A percentile compares a stretch with the other conserved stretches of the same genome.
Conservation (phyloP, 495 filamentous ascomycete species). For the Penicillium cataractarum region DNA sequence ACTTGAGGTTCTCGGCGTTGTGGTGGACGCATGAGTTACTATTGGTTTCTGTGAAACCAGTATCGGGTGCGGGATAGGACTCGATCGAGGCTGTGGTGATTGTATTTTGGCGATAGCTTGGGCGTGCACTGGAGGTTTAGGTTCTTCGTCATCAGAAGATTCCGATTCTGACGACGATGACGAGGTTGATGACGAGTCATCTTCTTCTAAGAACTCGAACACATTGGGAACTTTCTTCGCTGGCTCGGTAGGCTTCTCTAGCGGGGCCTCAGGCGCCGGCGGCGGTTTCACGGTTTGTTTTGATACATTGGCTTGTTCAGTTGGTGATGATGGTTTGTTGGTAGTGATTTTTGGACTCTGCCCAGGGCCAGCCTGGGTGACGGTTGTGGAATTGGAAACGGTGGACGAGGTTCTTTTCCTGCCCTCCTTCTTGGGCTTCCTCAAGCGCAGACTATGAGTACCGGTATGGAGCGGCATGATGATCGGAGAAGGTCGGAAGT, state of each 20-base stretch:
- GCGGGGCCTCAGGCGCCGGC: slow-evolving; percentile 12
- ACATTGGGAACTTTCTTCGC: slow-evolving; percentile 40
- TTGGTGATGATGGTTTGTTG: slow-evolving; percentile 15
- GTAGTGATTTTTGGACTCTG: slow-evolving; percentile 23
- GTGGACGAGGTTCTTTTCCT: slow-evolving; percentile 35
- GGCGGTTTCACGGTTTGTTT: slow-evolving; percentile 23
- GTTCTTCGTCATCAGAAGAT: slow-evolving; percentile 17
- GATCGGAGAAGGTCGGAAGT: slow-evolving; percentile 21
- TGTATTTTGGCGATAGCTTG: slow-evolving; percentile 27
- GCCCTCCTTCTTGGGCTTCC: slow-evolving; percentile 39
- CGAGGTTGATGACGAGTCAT: slow-evolving; percentile 15
- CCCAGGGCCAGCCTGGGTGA: slow-evolving; percentile 27
- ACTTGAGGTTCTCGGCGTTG: slow-evolving; percentile 17
- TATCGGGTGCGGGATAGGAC: slow-evolving; percentile 20
- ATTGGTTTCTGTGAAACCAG: slow-evolving; percentile 20
- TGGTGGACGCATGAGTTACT: neutral
- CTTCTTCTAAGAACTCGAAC: slow-evolving; percentile 46
- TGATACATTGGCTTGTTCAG: slow-evolving; percentile 20
- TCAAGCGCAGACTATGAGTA: slow-evolving; percentile 31
- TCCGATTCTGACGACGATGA: slow-evolving; percentile 29
- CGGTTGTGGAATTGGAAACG: slow-evolving; percentile 29
- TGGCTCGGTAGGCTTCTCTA: slow-evolving; percentile 21
- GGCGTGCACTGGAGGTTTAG: slow-evolving; percentile 8
- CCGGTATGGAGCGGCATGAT: slow-evolving; percentile 39
- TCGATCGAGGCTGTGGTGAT: slow-evolving; percentile 25